phyloP scores from a whole-genome alignment of 371 early-diverging fungal species.

The Mortierella sp. region DNA sequence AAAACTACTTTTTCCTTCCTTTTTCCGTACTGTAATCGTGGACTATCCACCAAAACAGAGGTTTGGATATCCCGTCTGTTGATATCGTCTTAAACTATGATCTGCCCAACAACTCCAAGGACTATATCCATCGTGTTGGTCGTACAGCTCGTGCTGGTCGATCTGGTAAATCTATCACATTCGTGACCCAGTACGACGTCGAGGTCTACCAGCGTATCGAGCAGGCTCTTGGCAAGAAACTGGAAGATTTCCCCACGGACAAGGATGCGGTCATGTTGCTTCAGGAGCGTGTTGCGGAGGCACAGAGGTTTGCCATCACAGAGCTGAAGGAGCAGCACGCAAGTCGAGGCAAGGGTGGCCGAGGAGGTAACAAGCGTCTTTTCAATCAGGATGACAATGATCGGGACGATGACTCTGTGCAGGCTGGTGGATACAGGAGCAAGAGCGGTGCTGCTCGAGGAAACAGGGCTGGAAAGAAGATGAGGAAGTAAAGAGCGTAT shows the following conservation, averaged over 20 bases:
- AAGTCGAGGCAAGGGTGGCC: slow-evolving; percentile 50
- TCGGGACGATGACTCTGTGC: slow-evolving; percentile 62
- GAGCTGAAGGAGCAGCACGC: slow-evolving; percentile 75
- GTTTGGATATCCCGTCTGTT: slow-evolving; percentile 97
- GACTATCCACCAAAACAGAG: slow-evolving; percentile 65
- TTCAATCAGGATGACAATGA: slow-evolving; percentile 68
- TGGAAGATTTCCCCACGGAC: slow-evolving; percentile 82
- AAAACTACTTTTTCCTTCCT: slow-evolving; percentile 3
- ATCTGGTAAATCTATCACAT: slow-evolving; percentile 92
- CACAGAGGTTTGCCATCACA: slow-evolving; percentile 83
- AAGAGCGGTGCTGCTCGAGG: slow-evolving; percentile 52
- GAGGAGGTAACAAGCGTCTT: slow-evolving; percentile 64
- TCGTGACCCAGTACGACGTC: slow-evolving; percentile 98
- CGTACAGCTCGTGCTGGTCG: slow-evolving; percentile 97
- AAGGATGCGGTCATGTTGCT: slow-evolving; percentile 90
- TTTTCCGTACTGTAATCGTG: neutral
- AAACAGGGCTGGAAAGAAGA: slow-evolving; percentile 51
- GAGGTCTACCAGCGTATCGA: slow-evolving; percentile 95
- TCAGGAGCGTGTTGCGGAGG: slow-evolving; percentile 94
- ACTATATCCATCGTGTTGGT: slow-evolving; percentile 98
- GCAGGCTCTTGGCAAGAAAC: slow-evolving; percentile 86
- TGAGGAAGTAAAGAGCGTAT: slow-evolving; percentile 29
- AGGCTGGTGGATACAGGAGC: slow-evolving; percentile 52
- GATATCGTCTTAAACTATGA: slow-evolving; percentile 98
- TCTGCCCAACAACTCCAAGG: slow-evolving; percentile 93